Conservation (phyloP, 2,329 filamentous ascomycete genomes). For the Microdochium trichocladiopsis region DNA sequence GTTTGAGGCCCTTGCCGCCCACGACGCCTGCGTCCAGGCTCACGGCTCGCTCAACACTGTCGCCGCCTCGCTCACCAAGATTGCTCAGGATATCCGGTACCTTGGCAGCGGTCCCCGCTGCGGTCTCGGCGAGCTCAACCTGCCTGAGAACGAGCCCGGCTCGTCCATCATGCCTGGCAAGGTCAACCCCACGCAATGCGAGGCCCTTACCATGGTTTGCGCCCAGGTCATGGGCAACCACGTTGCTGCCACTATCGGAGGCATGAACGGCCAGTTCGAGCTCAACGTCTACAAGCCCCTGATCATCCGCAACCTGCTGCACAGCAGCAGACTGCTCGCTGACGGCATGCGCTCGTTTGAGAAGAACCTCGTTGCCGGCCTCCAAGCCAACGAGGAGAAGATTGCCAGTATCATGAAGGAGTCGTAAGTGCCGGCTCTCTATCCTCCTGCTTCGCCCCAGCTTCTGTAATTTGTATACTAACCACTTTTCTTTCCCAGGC, state of each 20-base stretch:
- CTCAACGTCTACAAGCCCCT: conserved; percentile 99
- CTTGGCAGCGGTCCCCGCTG: conserved; percentile 93
- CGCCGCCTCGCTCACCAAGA: conserved; percentile 88
- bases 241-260: conserved; percentile 84
- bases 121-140: conserved; percentile 84
- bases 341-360: conserved; percentile 96
- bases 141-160: conserved; percentile 97
- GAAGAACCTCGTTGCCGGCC: conserved; percentile 81
- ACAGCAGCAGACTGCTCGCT: conserved; percentile 80
- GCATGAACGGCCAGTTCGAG: conserved; percentile 97
- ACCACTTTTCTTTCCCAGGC: conserved; percentile 37
- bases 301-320: conserved; percentile 89
- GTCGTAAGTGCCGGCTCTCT: conserved; percentile 52
- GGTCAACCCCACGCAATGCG: conserved; percentile 98
- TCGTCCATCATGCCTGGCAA: conserved; percentile 99
- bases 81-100: conserved; percentile 96
- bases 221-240: conserved; percentile 98
- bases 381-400: conserved; percentile 89
- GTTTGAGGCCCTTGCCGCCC: conserved; percentile 92
- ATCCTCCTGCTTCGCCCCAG: background rate
- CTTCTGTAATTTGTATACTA: background rate
- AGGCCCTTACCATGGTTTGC: conserved; percentile 96
- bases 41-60: conserved; percentile 91
- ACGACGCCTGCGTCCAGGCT: conserved; percentile 93
- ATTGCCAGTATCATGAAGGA: conserved; percentile 88